phyloP scores from a whole-genome alignment of 2,329 filamentous ascomycete genomes.

The Hawksworthiomyces lignivorus region DNA sequence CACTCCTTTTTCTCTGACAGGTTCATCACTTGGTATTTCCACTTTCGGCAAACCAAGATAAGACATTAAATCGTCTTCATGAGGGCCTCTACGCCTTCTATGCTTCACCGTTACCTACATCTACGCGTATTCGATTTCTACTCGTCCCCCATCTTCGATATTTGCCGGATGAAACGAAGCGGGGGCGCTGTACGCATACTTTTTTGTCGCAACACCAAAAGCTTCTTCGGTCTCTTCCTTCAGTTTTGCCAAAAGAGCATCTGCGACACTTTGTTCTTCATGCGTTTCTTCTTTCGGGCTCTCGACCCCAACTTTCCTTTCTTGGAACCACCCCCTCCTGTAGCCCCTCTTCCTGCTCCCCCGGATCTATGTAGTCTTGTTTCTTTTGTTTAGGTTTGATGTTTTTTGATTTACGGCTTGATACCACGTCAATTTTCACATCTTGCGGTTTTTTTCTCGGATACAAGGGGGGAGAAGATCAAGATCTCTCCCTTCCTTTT shows the following conservation, averaged over 20 bases:
- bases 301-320: neutral
- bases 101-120: no score
- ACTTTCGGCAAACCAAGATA: no score
- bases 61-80: no score
- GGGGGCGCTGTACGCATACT: neutral
- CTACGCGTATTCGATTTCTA: no score
- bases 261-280: slow-evolving; percentile 2
- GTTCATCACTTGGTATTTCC: no score
- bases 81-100: no score
- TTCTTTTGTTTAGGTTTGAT: neutral
- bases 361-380: neutral
- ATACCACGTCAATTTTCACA: neutral
- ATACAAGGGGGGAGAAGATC: no score
- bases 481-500: neutral
- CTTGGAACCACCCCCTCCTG: neutral
- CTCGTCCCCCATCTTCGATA: no score
- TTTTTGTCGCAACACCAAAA: neutral
- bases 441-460: no score
- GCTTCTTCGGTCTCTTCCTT: neutral
- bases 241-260: slow-evolving; percentile 4
- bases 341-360: neutral
- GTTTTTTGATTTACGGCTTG: neutral
- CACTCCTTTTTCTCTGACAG: no score
- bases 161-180: slow-evolving; percentile 6
- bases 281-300: slow-evolving; percentile 7